Conservation (phyloP, 225 moss, liverwort and hornwort species). For the Anthoceros angustus region DNA sequence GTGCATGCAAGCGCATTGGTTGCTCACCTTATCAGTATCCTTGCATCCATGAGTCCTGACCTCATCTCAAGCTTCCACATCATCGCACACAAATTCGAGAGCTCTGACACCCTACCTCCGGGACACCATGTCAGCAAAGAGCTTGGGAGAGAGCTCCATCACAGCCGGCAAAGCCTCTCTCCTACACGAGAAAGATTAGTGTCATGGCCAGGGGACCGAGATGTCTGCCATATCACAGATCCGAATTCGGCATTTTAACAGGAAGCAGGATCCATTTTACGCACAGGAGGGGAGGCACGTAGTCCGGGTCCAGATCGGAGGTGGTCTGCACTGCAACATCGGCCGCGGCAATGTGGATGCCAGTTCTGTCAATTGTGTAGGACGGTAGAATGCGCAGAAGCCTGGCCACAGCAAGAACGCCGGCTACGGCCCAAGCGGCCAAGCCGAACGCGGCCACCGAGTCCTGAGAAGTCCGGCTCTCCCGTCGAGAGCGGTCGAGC, state of each 20-base stretch:
- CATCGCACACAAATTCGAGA: conserved; percentile 4
- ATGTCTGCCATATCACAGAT: neutral
- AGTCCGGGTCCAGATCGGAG: conserved; percentile 3
- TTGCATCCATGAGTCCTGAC: neutral
- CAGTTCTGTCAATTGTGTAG: conserved; percentile 21
- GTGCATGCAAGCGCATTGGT: neutral
- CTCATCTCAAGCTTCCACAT: neutral
- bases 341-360: neutral
- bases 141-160: conserved; percentile 22
- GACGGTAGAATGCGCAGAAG: conserved; percentile 34
- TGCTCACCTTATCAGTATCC: neutral
- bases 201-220: neutral
- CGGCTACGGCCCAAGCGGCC: conserved; percentile 47
- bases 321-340: conserved; percentile 1
- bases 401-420: conserved; percentile 47
- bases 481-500: conserved; percentile 10
- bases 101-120: conserved; percentile 22
- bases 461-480: conserved; percentile 41
- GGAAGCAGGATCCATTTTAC: neutral
- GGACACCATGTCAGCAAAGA: conserved; percentile 24
- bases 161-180: conserved; percentile 25
- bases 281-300: neutral
- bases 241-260: neutral
- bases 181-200: neutral
- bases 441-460: conserved; percentile 48